Evolutionary conservation across 768 basidiomycete species (phyloP), one percentile per base, ranked within the genome.

Genomic region (Lanmaoa rubissima): DNA sequence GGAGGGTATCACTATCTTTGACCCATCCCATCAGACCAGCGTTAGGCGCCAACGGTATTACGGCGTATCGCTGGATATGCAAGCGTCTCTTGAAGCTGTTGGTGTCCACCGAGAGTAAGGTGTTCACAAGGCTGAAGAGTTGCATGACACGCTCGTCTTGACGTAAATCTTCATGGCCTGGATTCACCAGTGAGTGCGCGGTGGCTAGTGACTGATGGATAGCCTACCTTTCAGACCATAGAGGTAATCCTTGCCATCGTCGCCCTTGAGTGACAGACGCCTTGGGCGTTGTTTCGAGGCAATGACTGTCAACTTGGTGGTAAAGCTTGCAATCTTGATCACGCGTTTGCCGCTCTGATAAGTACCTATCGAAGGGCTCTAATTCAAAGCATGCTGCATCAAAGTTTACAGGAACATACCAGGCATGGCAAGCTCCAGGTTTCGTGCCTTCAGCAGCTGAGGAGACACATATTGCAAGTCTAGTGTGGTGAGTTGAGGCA

Each of bases 81-180:
- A 99, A 79, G 61, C 94, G 92, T 36, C 97, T 82, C 76, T 96
- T 97, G 82, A 96, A 98, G 69, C 92, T 94, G 67, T 91, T 86
- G 21, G 94, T 91, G 66, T 99, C 96, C 19, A 93, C 87, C 8
- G 91, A 88, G 31, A 99, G 84, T 2, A 98, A 76, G 0, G 93
- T 96, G 73, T 99, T 99, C 65, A 98, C 90, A 46, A 99, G 85
- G 57, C 97, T 90, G 73, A 98, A 98, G 19, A 98, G 81, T 71
- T 99, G 97, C 96, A 98, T 98, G 54, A 98, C 97, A 59, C 97
- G 85, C 66, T 99, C 97, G 69, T 99, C 97, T 74, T 98, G 97
- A 40, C 97, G 94, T 49, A 99, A 79, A 76, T 99, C 97, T 75
- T 99, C 97, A 72, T 99, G 97, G 9, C 97, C 94, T 95, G 60